These are phyloP conservation scores for Suhomyces yuchorum DNA, from an alignment of 1,139 yeast genomes.

Conservation along the genomic window DNA sequence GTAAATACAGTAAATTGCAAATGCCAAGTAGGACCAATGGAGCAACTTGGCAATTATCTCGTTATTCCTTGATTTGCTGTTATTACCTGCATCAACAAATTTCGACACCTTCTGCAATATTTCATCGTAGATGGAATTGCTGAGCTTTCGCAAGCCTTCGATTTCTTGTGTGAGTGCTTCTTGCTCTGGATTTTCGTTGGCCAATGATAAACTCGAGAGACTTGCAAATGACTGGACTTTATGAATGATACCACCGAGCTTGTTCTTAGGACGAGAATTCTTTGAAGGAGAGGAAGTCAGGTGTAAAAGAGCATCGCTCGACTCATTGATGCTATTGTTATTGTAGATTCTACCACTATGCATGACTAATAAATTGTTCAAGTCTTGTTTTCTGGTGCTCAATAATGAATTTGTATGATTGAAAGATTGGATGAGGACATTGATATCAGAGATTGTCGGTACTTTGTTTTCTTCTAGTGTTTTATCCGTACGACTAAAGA, in stretches of 20 bases:
- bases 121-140: slow-evolving; percentile 34
- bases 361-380: slow-evolving; percentile 24
- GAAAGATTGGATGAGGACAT: slow-evolving; percentile 36
- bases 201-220: slow-evolving; percentile 22
- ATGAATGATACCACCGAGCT: slow-evolving; percentile 33
- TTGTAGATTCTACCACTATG: slow-evolving; percentile 35
- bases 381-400: slow-evolving; percentile 35
- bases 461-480: background rate
- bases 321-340: slow-evolving; percentile 20
- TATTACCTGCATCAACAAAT: slow-evolving; percentile 13
- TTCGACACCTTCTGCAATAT: slow-evolving; percentile 23
- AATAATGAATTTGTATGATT: slow-evolving; percentile 43
- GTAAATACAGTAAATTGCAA: slow-evolving; percentile 67
- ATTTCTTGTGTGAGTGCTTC: slow-evolving; percentile 42
- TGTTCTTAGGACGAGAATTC: slow-evolving; percentile 7
- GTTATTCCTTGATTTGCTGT: background rate
- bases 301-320: slow-evolving; percentile 16
- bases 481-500: background rate
- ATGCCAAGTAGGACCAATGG: slow-evolving; percentile 28
- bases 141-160: slow-evolving; percentile 31
- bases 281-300: background rate
- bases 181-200: slow-evolving; percentile 27
- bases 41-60: slow-evolving; percentile 7
- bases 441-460: slow-evolving; percentile 26
- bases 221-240: slow-evolving; percentile 49